Evolutionary conservation across 2,329 filamentous ascomycete genomes (phyloP).

Genomic region (Neurospora sp.): DNA sequence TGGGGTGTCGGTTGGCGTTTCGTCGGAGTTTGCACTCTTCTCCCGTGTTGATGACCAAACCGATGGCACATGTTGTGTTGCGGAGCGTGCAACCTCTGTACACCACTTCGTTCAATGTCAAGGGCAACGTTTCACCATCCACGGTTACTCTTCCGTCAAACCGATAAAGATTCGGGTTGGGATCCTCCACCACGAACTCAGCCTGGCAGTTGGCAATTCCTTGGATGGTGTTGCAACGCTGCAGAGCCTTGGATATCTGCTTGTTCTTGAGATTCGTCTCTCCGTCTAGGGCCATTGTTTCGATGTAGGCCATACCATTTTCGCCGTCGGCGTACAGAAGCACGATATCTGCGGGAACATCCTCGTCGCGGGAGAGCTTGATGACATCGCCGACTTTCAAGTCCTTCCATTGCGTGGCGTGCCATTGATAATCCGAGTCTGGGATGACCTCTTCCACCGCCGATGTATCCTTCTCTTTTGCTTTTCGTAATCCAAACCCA

Average conservation of each 20-base stretch:
- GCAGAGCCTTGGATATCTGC: constrained; percentile 52
- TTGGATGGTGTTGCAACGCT: constrained; percentile 43
- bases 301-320: constrained; percentile 71
- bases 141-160: constrained; percentile 62
- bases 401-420: constrained; percentile 31
- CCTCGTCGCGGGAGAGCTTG: constrained; percentile 55
- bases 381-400: constrained; percentile 41
- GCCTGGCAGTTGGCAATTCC: constrained; percentile 46
- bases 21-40: constrained; percentile 80
- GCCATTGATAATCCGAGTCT: constrained; percentile 31
- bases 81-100: constrained; percentile 79
- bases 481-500: background rate
- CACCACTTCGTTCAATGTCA: constrained; percentile 73
- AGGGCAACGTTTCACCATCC: constrained; percentile 47
- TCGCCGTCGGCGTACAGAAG: constrained; percentile 68
- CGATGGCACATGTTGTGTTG: constrained; percentile 65
- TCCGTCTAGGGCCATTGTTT: constrained; percentile 76
- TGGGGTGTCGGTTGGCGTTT: constrained; percentile 75
- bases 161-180: constrained; percentile 66
- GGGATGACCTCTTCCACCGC: constrained; percentile 34
- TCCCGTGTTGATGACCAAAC: constrained; percentile 76
- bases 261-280: constrained; percentile 77
- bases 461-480: constrained; percentile 25
- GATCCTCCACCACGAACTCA: constrained; percentile 63
- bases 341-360: constrained; percentile 73